Evolutionary conservation across 495 filamentous ascomycete species (phyloP).

Genomic region (Penicillium ucsense): DNA sequence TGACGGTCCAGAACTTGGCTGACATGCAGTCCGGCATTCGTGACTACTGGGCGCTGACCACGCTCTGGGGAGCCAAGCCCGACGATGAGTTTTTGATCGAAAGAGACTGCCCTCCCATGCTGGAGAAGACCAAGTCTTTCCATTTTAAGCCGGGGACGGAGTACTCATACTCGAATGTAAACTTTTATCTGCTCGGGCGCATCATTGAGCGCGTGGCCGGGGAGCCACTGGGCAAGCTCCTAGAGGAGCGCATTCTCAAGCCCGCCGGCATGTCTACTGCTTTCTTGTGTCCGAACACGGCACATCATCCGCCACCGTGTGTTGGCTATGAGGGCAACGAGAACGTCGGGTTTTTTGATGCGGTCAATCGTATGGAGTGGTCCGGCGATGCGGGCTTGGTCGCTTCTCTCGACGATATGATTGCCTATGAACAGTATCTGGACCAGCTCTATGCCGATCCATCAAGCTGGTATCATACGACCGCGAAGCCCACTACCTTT

Average conservation of each 20-base stretch:
- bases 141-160: conserved; percentile 24
- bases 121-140: conserved; percentile 18
- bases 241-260: conserved; percentile 15
- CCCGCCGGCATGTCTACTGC: conserved; percentile 27
- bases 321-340: conserved; percentile 26
- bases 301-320: conserved; percentile 17
- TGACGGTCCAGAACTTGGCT: conserved; percentile 18
- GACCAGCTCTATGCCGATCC: conserved; percentile 11
- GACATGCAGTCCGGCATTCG: conserved; percentile 27
- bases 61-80: conserved; percentile 21
- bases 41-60: conserved; percentile 29
- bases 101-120: conserved; percentile 8
- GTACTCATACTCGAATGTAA: conserved; percentile 24
- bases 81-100: conserved; percentile 19
- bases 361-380: conserved; percentile 24
- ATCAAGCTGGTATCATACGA: conserved; percentile 16
- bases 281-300: conserved; percentile 17
- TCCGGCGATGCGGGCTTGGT: conserved; percentile 27
- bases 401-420: conserved; percentile 26
- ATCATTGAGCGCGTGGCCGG: conserved; percentile 19
- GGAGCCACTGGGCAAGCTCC: conserved; percentile 13
- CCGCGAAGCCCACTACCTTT: conserved; percentile 9
- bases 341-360: conserved; percentile 9
- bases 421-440: conserved; percentile 24
- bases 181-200: conserved; percentile 23